Evolutionary conservation across 2,329 filamentous ascomycete genomes (phyloP).

Genomic region (Coniochaeta pulveracea): DNA sequence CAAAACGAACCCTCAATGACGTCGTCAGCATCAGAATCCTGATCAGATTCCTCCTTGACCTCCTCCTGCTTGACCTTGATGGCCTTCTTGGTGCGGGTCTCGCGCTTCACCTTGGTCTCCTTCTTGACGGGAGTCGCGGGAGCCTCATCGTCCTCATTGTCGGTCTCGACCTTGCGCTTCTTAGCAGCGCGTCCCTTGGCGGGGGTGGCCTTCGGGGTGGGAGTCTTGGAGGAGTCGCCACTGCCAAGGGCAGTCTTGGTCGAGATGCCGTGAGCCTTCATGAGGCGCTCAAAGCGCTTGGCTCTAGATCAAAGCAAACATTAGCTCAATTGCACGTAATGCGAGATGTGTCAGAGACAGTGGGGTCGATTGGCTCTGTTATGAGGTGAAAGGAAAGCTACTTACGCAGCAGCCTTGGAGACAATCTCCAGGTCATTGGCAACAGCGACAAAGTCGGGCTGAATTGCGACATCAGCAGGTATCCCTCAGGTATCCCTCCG

Average conservation of each 20-base stretch:
- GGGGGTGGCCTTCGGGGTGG: constrained; percentile 4
- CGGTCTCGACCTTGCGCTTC: constrained; percentile 11
- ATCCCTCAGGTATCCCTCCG: too few species aligned
- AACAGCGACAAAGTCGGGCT: constrained; percentile 59
- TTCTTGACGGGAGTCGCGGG: constrained; percentile 4
- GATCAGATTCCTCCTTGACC: constrained; percentile 5
- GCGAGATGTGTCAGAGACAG: background rate
- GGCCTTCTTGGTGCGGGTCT: background rate
- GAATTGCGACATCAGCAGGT: constrained; percentile 5
- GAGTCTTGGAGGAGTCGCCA: constrained; percentile 2
- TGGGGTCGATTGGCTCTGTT: background rate
- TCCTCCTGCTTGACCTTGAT: constrained; percentile 9
- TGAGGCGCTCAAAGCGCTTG: constrained; percentile 16
- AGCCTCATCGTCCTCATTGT: constrained; percentile 11
- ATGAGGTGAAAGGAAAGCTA: constrained; percentile 12
- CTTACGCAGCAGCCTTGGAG: constrained; percentile 60
- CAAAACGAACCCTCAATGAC: constrained; percentile 3
- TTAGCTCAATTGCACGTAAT: background rate
- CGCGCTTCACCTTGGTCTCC: constrained; percentile 1
- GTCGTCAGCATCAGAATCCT: background rate
- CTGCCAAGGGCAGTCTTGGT: background rate
- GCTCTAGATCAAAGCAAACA: constrained; percentile 8
- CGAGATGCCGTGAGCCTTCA: constrained; percentile 13
- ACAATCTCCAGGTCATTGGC: constrained; percentile 51
- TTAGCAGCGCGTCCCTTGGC: constrained; percentile 10